These are phyloP conservation scores for Monosporascus sp. DNA, from an alignment of 2,329 filamentous ascomycete genomes.

Conservation along the genomic window DNA sequence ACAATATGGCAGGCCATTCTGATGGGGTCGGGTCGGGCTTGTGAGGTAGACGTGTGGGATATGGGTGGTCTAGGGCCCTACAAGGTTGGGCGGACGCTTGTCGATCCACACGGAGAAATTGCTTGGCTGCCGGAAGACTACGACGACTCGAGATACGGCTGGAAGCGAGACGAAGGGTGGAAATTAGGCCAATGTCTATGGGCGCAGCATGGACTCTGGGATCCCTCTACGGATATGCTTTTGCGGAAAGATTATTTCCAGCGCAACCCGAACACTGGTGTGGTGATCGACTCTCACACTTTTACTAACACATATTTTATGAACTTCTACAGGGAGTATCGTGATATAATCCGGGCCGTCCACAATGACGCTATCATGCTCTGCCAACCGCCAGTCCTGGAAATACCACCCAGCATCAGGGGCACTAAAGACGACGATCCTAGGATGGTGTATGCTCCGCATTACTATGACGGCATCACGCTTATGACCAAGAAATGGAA, in stretches of 20 bases:
- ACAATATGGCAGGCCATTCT: constrained; percentile 93
- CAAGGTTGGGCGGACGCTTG: constrained; percentile 74
- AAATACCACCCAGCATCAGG: constrained; percentile 84
- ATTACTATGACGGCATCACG: constrained; percentile 96
- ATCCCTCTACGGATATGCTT: constrained; percentile 69
- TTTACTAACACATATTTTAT: constrained; percentile 93
- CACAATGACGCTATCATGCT: constrained; percentile 82
- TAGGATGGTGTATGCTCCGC: constrained; percentile 85
- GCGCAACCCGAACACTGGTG: constrained; percentile 68
- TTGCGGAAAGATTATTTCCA: constrained; percentile 84
- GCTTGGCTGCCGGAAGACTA: constrained; percentile 82
- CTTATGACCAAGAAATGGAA: constrained; percentile 99
- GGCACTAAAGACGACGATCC: constrained; percentile 84
- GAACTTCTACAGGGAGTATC: constrained; percentile 73
- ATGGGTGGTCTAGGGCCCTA: constrained; percentile 91
- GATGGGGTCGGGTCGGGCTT: constrained; percentile 83
- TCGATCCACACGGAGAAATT: constrained; percentile 80
- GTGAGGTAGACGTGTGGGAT: constrained; percentile 86
- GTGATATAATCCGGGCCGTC: constrained; percentile 65
- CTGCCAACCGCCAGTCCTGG: constrained; percentile 85
- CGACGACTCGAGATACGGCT: constrained; percentile 84
- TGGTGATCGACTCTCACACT: constrained; percentile 69
- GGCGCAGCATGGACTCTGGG: constrained; percentile 97
- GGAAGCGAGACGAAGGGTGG: constrained; percentile 83
- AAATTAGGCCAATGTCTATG: constrained; percentile 91